Evolutionary conservation across 164 flowering plant species (phyloP).

Genomic region (Magnolia changhungtana): DNA sequence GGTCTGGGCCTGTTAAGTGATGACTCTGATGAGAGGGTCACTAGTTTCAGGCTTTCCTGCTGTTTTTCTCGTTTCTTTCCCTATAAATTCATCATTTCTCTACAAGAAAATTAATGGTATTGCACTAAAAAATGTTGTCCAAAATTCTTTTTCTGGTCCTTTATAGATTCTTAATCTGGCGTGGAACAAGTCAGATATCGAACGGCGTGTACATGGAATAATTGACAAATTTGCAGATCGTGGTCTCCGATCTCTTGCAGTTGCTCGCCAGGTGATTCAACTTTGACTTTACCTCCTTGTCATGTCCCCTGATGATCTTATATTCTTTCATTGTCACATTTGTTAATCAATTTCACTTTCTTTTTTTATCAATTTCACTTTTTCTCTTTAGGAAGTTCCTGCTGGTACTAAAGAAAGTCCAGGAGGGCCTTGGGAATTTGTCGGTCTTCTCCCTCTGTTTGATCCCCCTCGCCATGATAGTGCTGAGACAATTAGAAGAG

Average conservation of each 20-base stretch:
- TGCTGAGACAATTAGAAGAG: constrained; percentile 60
- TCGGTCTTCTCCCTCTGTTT: constrained; percentile 64
- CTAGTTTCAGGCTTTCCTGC: too few relatives aligned
- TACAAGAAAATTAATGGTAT: too few relatives aligned
- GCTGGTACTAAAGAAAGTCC: constrained; percentile 50
- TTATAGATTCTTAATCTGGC: constrained; percentile 51
- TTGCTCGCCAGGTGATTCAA: constrained; percentile 49
- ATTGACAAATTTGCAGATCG: constrained; percentile 69
- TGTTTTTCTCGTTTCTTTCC: too few relatives aligned
- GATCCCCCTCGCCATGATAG: constrained; percentile 77
- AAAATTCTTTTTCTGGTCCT: not conserved
- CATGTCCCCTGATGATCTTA: not conserved
- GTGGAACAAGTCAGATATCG: constrained; percentile 42
- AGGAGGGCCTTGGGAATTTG: constrained; percentile 70
- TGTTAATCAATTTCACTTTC: not conserved
- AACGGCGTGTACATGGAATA: constrained; percentile 38
- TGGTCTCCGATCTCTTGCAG: constrained; percentile 60
- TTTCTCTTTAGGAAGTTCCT: constrained; percentile 47
- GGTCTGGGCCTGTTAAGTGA: too few relatives aligned
- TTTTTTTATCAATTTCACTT: not conserved
- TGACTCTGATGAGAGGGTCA: too few relatives aligned
- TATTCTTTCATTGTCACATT: not conserved
- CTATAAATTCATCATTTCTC: too few relatives aligned
- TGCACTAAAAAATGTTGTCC: not conserved
- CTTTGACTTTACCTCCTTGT: not conserved